Base-by-base conservation (phyloP, 164 flowering plant species). In the Magnolia sinica region DNA sequence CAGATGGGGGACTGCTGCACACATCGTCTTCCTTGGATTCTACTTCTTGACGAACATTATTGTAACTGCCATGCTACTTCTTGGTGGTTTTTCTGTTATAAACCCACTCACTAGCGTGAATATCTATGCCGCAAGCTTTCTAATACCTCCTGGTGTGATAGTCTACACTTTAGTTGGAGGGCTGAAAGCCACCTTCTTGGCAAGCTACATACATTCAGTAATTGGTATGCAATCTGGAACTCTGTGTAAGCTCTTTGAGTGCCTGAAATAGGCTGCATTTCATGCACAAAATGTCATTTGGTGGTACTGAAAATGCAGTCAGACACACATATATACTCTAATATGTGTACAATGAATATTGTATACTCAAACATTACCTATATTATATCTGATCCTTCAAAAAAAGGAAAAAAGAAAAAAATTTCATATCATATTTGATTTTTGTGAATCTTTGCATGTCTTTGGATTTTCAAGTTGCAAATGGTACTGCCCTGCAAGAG, bases 1-100 rank as follows among this genome's bases (percentile, higher is more conserved):
- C 89, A 95, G 98, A 79, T 95, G 98, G 98, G 98, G 98, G 20
- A 89, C 91, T 65, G 76, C 87, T 49, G 96, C 98, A 58, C 99
- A 93, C 77, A 70, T 95, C 18, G 95, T 91, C 63, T 92, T 93
- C 84, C 91, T 95, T 1, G 68, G 65, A 7, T 93, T 95, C 85
- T 95, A 98, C 86, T 90, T 93, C 81, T 63, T 89, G 88, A 95
- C 99, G 18, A 95, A 95, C 75, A 91, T 92, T 8, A 93, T 95
- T 23, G 99, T 95, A 13, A 95, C 99, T 0, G 97, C 99, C 50
- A 95, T 95, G 99, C 89, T 95, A 73, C 97, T 95, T 68, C 95
- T 95, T 18, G 99, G 99, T 23, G 99, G 98, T 31, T 95, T 97
- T 70, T 97, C 99, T 50, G 98, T 95, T 7, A 98, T 95, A 22